These are phyloP conservation scores for Candida nemodendra DNA, from an alignment of 805 yeast genomes.

Conservation along the genomic window DNA sequence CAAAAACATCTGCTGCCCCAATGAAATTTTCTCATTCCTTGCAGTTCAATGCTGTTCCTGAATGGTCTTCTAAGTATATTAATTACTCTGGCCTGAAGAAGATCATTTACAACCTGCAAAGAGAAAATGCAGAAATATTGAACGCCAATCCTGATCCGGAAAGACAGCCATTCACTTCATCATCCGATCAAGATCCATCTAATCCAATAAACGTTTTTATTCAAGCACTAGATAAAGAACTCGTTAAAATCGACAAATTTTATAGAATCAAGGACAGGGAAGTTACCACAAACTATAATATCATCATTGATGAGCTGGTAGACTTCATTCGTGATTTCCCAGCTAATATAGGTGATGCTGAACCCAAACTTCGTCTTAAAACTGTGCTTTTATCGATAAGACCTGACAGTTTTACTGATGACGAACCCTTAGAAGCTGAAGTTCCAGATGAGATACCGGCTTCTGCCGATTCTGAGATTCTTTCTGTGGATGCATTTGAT, in stretches of 20 bases:
- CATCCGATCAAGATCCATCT: slow-evolving; percentile 31
- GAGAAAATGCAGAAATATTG: slow-evolving; percentile 45
- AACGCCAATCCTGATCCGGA: slow-evolving; percentile 23
- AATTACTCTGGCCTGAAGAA: slow-evolving; percentile 87
- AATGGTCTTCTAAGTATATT: slow-evolving; percentile 91
- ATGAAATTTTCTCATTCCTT: slow-evolving; percentile 96
- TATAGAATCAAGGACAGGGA: slow-evolving; percentile 65
- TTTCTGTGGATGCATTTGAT: slow-evolving; percentile 22
- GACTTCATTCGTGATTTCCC: slow-evolving; percentile 51
- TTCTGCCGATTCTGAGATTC: slow-evolving; percentile 7
- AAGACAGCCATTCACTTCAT: slow-evolving; percentile 28
- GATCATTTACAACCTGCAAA: slow-evolving; percentile 77
- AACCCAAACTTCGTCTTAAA: slow-evolving; percentile 15
- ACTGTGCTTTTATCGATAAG: slow-evolving; percentile 14
- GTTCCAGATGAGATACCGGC: background rate
- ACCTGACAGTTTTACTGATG: slow-evolving; percentile 12
- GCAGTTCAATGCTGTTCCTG: slow-evolving; percentile 97
- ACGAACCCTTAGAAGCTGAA: background rate
- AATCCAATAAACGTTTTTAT: slow-evolving; percentile 61
- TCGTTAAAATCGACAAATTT: slow-evolving; percentile 72
- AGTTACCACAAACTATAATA: slow-evolving; percentile 51
- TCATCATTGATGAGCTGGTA: slow-evolving; percentile 58
- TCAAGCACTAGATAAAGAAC: slow-evolving; percentile 74
- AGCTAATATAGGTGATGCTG: slow-evolving; percentile 14
- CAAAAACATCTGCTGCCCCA: background rate